A percentile compares a stretch with the other conserved stretches of the same genome.
Conservation (phyloP, 768 basidiomycete genomes). For the Lepiota brunneoincarnata region DNA sequence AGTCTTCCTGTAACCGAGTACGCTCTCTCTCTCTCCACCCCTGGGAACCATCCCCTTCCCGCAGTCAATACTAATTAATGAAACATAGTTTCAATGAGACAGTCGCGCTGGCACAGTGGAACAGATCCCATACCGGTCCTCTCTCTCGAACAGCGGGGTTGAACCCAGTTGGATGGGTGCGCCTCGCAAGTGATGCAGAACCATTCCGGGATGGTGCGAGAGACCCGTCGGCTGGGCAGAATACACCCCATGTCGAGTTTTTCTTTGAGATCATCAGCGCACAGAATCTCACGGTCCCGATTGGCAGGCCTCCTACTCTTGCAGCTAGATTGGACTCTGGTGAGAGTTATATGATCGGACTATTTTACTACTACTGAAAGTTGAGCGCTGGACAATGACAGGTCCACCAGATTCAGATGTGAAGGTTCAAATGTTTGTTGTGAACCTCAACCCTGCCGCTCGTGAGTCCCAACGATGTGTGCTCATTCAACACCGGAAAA, state of each 20-base stretch:
- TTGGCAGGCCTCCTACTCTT: not conserved
- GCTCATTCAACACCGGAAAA: not conserved
- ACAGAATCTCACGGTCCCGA: not conserved
- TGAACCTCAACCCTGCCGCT: not conserved
- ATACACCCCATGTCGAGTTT: conserved; percentile 8
- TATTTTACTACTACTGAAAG: not conserved
- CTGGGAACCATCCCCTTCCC: not conserved
- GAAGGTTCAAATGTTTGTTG: not conserved
- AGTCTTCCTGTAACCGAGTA: conserved; percentile 13
- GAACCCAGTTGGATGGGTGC: conserved; percentile 18
- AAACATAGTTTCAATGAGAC: conserved; percentile 6
- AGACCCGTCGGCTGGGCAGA: conserved; percentile 13
- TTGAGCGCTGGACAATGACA: too few species aligned
- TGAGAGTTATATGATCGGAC: not conserved
- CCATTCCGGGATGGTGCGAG: conserved; percentile 5
- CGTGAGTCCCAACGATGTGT: not conserved
- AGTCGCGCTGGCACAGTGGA: conserved; percentile 14
- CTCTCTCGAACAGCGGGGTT: conserved; percentile 9
- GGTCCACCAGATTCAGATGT: not conserved
- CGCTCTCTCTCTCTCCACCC: too few species aligned
- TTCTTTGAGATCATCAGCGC: not conserved
- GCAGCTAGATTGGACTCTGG: not conserved
- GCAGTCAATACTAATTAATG: not conserved
- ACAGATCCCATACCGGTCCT: conserved; percentile 20
- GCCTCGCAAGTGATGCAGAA: conserved; percentile 15